Percentiles rank a stretch among this genome's conserved stretches.
These are phyloP conservation scores for Pichia sp. DNA, from an alignment of 1,139 yeast species.

Conservation along the genomic window DNA sequence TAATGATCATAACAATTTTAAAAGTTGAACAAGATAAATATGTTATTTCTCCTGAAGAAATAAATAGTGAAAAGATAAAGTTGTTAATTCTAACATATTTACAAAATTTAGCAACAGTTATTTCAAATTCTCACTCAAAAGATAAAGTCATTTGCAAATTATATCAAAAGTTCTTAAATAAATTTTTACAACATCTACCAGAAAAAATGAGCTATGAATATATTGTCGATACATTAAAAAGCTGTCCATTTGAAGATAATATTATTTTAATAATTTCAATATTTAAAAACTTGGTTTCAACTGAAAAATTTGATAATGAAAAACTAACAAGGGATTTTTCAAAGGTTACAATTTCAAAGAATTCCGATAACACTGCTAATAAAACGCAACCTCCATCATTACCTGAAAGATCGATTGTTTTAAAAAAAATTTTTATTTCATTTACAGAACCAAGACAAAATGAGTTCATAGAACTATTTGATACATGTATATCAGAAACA, in stretches of 20 bases:
- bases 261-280: constrained; percentile 58
- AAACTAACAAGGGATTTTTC: constrained; percentile 7
- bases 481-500: constrained; percentile 16
- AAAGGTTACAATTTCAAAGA: background rate
- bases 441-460: constrained; percentile 35
- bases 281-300: constrained; percentile 50
- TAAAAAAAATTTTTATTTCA: constrained; percentile 31
- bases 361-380: background rate
- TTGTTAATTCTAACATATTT: constrained; percentile 33
- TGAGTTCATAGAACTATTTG: constrained; percentile 37
- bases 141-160: constrained; percentile 14
- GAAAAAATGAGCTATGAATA: constrained; percentile 55
- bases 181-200: constrained; percentile 48
- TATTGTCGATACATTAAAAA: constrained; percentile 54
- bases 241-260: constrained; percentile 61
- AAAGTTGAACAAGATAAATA: constrained; percentile 3
- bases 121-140: constrained; percentile 25
- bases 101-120: constrained; percentile 38
- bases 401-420: constrained; percentile 19
- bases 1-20: constrained; percentile 15
- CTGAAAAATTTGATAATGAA: constrained; percentile 22
- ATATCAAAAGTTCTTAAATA: constrained; percentile 46
- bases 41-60: background rate
- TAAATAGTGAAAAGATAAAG: background rate
- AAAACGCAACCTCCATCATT: constrained; percentile 10